These are phyloP conservation scores for Acrocalymma vagum DNA, from an alignment of 2,329 filamentous ascomycete species.

Conservation along the genomic window DNA sequence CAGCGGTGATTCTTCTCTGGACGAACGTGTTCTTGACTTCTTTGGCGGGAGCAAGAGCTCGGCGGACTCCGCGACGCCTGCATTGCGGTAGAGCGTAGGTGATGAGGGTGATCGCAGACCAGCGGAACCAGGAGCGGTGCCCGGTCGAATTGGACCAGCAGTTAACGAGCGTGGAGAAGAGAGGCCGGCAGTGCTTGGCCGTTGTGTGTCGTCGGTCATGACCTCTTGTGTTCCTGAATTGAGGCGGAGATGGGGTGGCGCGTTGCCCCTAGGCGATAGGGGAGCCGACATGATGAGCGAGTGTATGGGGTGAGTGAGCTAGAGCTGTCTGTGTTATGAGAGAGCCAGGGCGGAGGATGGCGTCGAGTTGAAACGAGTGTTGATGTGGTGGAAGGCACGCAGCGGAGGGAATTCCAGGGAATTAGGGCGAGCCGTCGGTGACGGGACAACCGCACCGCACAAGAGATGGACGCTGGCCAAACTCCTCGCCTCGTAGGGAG, in stretches of 20 bases:
- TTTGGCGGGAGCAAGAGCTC: slow-evolving; percentile 61
- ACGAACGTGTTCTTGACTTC: slow-evolving; percentile 58
- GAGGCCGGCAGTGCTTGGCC: slow-evolving; percentile 50
- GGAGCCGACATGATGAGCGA: slow-evolving; percentile 39
- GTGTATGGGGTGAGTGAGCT: slow-evolving; percentile 37
- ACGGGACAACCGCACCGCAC: slow-evolving; percentile 34
- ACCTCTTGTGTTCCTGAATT: slow-evolving; percentile 68
- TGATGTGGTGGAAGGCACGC: slow-evolving; percentile 39
- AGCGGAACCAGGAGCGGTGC: slow-evolving; percentile 39
- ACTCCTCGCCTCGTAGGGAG: neutral
- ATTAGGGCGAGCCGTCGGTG: slow-evolving; percentile 29
- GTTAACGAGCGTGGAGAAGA: slow-evolving; percentile 56
- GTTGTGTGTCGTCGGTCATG: slow-evolving; percentile 48
- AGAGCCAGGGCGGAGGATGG: slow-evolving; percentile 26
- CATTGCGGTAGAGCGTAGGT: slow-evolving; percentile 45
- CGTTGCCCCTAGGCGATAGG: slow-evolving; percentile 39
- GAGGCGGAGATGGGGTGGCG: slow-evolving; percentile 68
- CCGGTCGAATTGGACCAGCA: slow-evolving; percentile 45
- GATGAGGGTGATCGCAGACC: slow-evolving; percentile 32
- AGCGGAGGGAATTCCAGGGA: slow-evolving; percentile 31
- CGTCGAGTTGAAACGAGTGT: slow-evolving; percentile 32
- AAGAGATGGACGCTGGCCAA: neutral
- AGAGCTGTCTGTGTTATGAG: slow-evolving; percentile 25
- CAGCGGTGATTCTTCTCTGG: slow-evolving; percentile 60
- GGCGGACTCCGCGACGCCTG: slow-evolving; percentile 52